Percentiles rank a stretch among this genome's conserved stretches.
phyloP scores from a whole-genome alignment of 2,329 filamentous ascomycete genomes.

The Verticillium klebahnii region DNA sequence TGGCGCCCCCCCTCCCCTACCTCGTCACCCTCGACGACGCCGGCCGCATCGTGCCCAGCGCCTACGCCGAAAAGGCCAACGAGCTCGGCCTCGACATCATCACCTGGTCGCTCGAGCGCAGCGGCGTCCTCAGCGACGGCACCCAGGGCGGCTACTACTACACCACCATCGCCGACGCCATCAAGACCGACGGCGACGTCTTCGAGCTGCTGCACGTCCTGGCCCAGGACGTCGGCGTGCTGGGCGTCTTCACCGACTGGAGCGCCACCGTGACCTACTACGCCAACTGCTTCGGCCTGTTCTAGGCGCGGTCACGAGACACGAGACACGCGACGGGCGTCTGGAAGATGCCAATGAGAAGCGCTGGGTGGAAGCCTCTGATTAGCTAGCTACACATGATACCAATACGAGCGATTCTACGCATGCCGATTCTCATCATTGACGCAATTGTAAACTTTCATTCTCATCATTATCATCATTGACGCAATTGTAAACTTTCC shows the following conservation, averaged over 20 bases:
- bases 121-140: constrained; percentile 51
- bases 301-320: constrained; percentile 3
- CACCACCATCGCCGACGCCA: constrained; percentile 45
- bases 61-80: constrained; percentile 58
- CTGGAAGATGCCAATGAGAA: neutral
- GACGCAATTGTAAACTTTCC: too few species aligned
- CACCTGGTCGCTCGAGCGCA: constrained; percentile 65
- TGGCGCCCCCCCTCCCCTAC: constrained; percentile 60
- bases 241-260: constrained; percentile 66
- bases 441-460: too few species aligned
- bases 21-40: constrained; percentile 47
- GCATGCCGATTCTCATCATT: too few species aligned
- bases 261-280: constrained; percentile 65
- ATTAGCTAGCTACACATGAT: neutral
- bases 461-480: too few species aligned
- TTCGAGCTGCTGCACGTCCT: constrained; percentile 63
- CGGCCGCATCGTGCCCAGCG: constrained; percentile 55
- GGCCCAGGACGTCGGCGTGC: constrained; percentile 53
- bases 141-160: constrained; percentile 51
- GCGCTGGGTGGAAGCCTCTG: neutral
- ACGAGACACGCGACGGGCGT: neutral
- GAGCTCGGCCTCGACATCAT: constrained; percentile 60
- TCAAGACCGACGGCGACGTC: constrained; percentile 61
- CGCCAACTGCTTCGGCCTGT: constrained; percentile 60
- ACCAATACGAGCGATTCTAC: neutral